These are phyloP conservation scores for Artemisia tridentata DNA, from an alignment of 129 eudicot genomes.

Conservation along the genomic window DNA sequence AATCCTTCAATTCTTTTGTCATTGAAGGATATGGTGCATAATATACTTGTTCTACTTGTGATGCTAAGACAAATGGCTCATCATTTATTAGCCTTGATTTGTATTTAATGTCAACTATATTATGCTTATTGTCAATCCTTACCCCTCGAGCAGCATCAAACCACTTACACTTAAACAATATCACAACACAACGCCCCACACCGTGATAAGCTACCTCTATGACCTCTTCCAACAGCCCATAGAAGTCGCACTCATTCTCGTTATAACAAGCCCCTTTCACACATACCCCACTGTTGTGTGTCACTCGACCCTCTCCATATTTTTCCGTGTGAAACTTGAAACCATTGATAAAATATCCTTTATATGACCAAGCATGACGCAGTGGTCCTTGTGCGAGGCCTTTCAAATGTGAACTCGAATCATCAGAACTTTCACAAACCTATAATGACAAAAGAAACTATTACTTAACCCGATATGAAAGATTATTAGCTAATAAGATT, in stretches of 20 bases:
- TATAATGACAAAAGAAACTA: background rate
- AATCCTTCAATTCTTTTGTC: too few relatives aligned
- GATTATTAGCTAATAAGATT: too few relatives aligned
- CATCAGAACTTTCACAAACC: background rate
- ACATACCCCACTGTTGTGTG: background rate
- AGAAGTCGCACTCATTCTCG: background rate
- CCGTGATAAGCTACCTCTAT: background rate
- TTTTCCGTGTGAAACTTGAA: background rate
- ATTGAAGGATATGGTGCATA: too few relatives aligned
- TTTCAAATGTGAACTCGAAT: background rate
- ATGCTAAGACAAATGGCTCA: too few relatives aligned
- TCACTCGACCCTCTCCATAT: background rate
- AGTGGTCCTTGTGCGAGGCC: conserved; percentile 9
- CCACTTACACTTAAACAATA: conserved; percentile 11
- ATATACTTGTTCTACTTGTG: too few relatives aligned
- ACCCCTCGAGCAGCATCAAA: background rate
- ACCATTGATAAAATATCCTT: conserved; percentile 16
- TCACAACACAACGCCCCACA: background rate
- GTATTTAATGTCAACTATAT: too few relatives aligned
- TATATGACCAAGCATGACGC: conserved; percentile 6
- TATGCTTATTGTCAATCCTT: too few relatives aligned
- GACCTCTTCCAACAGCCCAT: conserved; percentile 16
- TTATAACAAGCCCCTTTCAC: conserved; percentile 5
- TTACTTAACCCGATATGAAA: too few relatives aligned
- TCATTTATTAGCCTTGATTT: too few relatives aligned